These are phyloP conservation scores for Stachybotrys chlorohalonatus DNA, from an alignment of 2,329 filamentous ascomycete genomes.

Conservation along the genomic window DNA sequence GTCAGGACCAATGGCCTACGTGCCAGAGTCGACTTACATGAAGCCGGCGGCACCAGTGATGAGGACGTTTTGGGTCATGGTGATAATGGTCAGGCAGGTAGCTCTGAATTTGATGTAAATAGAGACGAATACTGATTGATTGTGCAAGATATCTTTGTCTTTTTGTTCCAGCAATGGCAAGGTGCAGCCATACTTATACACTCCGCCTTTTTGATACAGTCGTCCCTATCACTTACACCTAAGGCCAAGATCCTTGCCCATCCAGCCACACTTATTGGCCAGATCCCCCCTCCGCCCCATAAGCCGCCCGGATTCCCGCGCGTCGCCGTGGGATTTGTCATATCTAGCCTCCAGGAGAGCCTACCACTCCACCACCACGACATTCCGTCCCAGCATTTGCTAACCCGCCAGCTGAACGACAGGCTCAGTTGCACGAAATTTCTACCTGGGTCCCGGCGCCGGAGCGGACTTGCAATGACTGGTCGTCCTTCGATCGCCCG, in stretches of 20 bases:
- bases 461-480: neutral
- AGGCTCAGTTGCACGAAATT: too few species aligned
- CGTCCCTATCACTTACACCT: too few species aligned
- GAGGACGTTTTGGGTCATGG: constrained; percentile 18
- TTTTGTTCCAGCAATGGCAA: neutral
- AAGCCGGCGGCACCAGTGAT: constrained; percentile 26
- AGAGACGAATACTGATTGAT: neutral
- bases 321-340: constrained; percentile 7
- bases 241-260: neutral
- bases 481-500: neutral
- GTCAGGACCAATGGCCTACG: neutral
- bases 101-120: neutral
- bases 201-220: neutral
- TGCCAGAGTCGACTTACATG: constrained; percentile 10
- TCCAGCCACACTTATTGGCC: neutral
- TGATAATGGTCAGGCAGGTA: neutral
- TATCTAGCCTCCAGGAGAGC: neutral
- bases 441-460: too few species aligned
- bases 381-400: neutral
- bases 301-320: constrained; percentile 7
- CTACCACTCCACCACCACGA: neutral
- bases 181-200: neutral
- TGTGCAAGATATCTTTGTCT: neutral
- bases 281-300: neutral
- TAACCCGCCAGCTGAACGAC: too few species aligned